Percentiles rank a stretch among this genome's conserved stretches.
phyloP scores from a whole-genome alignment of 371 early-diverging fungal genomes.

The Catenaria anguillulae region DNA sequence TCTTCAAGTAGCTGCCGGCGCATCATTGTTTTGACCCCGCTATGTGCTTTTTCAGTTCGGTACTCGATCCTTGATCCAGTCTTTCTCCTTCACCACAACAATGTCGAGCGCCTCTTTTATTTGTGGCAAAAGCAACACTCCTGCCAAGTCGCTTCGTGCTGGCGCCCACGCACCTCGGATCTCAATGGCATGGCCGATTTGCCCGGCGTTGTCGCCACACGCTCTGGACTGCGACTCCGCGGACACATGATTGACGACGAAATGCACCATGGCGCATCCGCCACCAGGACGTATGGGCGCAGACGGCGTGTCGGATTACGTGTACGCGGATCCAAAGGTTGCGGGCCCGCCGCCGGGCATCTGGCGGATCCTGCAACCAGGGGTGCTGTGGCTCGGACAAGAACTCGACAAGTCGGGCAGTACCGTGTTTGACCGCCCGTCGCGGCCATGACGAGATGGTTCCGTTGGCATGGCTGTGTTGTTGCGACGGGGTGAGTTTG shows the following conservation, averaged over 20 bases:
- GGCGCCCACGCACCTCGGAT: not conserved
- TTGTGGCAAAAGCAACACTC: not conserved
- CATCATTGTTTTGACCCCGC: too few species aligned
- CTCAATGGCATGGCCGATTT: not conserved
- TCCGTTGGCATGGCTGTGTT: too few species aligned
- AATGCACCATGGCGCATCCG: not conserved
- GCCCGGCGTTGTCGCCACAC: not conserved
- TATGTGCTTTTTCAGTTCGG: not conserved
- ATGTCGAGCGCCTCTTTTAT: not conserved
- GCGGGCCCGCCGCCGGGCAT: too few species aligned
- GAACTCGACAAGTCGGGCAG: too few species aligned
- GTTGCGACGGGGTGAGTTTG: too few species aligned
- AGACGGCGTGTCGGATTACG: not conserved
- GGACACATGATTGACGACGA: conserved; percentile 5
- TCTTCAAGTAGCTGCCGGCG: not conserved
- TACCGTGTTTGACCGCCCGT: too few species aligned
- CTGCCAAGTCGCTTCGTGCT: not conserved
- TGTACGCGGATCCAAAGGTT: not conserved
- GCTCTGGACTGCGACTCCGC: not conserved
- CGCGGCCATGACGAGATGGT: too few species aligned
- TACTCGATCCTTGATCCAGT: conserved; percentile 1
- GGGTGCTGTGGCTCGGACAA: too few species aligned
- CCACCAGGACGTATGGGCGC: not conserved
- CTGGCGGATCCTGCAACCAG: too few species aligned
- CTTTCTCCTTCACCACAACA: not conserved